phyloP scores from a whole-genome alignment of 148 eudicot genomes.

The Gaultheria prostrata region DNA sequence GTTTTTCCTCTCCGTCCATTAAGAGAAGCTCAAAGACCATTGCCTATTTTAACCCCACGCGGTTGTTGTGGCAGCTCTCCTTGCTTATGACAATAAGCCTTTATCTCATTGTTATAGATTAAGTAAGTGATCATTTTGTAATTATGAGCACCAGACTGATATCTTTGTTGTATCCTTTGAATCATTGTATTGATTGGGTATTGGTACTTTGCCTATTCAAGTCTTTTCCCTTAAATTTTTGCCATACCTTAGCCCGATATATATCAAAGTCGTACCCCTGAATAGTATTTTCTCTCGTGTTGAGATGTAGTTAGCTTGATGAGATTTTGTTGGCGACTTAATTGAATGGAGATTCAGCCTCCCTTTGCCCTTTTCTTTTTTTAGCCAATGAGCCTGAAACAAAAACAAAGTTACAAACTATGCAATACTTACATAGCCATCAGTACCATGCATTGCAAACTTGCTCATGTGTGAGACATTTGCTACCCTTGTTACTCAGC shows the following conservation, averaged over 20 bases:
- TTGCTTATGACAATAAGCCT: neutral
- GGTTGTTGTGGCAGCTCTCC: neutral
- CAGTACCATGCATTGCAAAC: neutral
- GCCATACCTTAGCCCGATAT: neutral
- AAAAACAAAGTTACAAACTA: neutral
- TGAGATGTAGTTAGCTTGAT: neutral
- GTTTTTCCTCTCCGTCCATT: neutral
- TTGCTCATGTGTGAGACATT: neutral
- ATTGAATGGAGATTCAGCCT: neutral
- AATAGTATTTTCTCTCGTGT: neutral
- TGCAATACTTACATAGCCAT: neutral
- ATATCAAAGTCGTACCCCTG: neutral
- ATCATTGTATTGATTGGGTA: neutral
- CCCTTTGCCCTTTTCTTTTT: neutral
- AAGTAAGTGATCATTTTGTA: neutral
- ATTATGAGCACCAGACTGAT: neutral
- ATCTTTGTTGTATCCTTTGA: neutral
- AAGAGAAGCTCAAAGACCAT: neutral
- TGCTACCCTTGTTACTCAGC: neutral
- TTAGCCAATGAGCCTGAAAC: neutral
- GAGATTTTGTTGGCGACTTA: neutral
- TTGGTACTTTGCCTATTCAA: neutral
- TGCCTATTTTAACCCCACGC: neutral
- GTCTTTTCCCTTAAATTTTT: neutral
- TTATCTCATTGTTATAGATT: neutral